Evolutionary conservation across 2,329 filamentous ascomycete species (phyloP).

Genomic region (Exutisphaerella laricina): DNA sequence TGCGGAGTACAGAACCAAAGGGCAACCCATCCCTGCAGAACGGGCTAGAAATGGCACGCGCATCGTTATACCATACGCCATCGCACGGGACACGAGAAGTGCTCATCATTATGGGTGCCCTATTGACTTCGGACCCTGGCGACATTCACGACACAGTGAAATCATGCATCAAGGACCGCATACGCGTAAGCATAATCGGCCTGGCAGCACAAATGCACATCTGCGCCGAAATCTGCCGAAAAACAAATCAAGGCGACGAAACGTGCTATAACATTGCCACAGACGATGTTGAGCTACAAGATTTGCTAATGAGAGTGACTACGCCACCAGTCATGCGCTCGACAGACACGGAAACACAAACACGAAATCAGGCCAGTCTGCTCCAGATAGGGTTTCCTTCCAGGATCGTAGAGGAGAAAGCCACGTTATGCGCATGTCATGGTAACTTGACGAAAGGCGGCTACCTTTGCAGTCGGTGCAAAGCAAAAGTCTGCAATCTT

Average conservation of each 20-base stretch:
- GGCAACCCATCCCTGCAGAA: constrained; percentile 67
- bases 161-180: constrained; percentile 70
- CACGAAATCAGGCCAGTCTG: constrained; percentile 50
- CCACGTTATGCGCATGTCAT: constrained; percentile 86
- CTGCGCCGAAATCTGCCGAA: constrained; percentile 80
- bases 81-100: constrained; percentile 91
- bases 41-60: constrained; percentile 89
- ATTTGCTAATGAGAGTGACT: constrained; percentile 81
- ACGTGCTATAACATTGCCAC: constrained; percentile 76
- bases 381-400: constrained; percentile 99
- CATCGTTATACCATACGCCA: constrained; percentile 85
- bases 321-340: constrained; percentile 78
- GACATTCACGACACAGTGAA: constrained; percentile 90
- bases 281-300: constrained; percentile 79
- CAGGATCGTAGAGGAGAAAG: constrained; percentile 64
- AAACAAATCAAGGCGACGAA: constrained; percentile 76
- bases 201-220: constrained; percentile 88
- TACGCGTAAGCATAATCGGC: constrained; percentile 83
- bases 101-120: constrained; percentile 82
- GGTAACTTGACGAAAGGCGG: constrained; percentile 75
- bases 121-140: constrained; percentile 85
- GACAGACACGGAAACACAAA: constrained; percentile 30
- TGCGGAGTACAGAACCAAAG: constrained; percentile 42
- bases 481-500: constrained; percentile 79
- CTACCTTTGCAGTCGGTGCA: constrained; percentile 85